Evolutionary conservation across 2,329 filamentous ascomycete species (phyloP).

Genomic region (Neonectria faginata): DNA sequence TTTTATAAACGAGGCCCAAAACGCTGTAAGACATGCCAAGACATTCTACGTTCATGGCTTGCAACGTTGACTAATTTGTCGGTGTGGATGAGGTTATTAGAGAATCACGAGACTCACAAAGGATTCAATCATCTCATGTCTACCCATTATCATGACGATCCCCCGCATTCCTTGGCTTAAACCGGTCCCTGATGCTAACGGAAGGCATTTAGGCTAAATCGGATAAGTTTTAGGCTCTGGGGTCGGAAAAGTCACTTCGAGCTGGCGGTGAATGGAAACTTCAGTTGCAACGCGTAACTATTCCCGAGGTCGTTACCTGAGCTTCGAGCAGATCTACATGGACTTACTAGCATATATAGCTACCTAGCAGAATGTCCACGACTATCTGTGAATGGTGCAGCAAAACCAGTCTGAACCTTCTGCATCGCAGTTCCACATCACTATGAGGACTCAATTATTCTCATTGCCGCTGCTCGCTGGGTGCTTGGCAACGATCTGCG

Average conservation of each 20-base stretch:
- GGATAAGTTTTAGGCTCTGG: neutral
- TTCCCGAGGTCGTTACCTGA: neutral
- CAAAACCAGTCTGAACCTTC: neutral
- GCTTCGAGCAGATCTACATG: neutral
- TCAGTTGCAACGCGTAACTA: neutral
- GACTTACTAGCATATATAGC: neutral
- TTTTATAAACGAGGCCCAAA: no score
- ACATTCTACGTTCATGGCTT: no score
- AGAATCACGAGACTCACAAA: neutral
- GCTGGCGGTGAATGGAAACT: neutral
- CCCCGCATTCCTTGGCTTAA: neutral
- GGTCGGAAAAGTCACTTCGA: neutral
- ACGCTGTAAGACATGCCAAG: no score
- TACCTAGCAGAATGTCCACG: neutral
- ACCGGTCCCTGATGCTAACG: neutral
- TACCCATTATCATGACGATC: neutral
- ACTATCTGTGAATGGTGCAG: neutral
- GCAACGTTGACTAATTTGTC: no score
- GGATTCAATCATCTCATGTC: neutral
- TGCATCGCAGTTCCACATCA: neutral
- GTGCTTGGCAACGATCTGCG: neutral
- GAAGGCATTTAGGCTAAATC: neutral
- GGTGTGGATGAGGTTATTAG: no score
- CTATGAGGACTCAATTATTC: slow-evolving; percentile 2
- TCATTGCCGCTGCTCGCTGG: neutral